Evolutionary conservation across 2,329 filamentous ascomycete genomes (phyloP).

Genomic region (Fusarium citri): DNA sequence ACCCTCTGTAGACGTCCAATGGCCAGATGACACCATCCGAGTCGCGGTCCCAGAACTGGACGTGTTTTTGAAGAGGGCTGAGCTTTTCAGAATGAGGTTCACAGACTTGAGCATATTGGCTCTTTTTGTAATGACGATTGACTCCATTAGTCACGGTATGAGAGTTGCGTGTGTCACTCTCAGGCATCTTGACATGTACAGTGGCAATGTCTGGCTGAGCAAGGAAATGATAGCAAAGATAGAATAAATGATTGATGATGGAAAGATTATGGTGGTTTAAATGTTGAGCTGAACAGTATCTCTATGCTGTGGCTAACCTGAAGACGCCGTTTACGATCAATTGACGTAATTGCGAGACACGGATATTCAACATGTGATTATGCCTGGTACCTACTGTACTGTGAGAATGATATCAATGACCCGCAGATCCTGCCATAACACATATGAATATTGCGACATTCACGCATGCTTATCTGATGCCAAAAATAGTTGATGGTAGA

Average conservation of each 20-base stretch:
- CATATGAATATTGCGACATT: background rate
- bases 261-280: background rate
- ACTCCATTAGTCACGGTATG: background rate
- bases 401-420: background rate
- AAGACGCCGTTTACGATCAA: constrained; percentile 14
- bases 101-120: background rate
- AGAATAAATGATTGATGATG: background rate
- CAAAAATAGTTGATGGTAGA: background rate
- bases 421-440: background rate
- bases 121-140: background rate
- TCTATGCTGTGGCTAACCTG: constrained; percentile 2
- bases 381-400: background rate
- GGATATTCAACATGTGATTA: constrained; percentile 12
- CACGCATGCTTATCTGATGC: background rate
- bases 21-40: constrained; percentile 55
- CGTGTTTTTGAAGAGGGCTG: constrained; percentile 53
- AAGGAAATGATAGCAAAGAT: background rate
- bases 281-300: background rate
- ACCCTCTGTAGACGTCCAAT: constrained; percentile 54
- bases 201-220: background rate
- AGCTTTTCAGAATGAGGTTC: background rate
- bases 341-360: constrained; percentile 26
- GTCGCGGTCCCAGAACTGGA: constrained; percentile 57
- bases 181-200: background rate
- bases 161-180: background rate